Conservation (phyloP, 169 alveolate genomes). For the Eimeria mitis region DNA sequence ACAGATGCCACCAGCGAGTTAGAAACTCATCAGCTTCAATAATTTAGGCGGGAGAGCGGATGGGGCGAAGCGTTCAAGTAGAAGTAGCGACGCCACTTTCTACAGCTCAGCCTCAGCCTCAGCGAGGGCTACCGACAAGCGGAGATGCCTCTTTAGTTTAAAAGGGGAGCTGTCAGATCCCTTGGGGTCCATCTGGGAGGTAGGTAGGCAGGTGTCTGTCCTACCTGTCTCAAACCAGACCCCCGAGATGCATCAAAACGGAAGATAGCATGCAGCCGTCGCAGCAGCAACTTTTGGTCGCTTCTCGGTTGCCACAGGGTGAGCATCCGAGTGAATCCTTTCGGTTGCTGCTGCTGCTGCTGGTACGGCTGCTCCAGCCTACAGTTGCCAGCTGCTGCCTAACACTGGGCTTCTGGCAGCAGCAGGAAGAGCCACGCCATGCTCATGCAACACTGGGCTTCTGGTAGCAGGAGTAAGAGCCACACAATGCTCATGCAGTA, state of each 20-base stretch:
- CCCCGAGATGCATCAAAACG: not conserved
- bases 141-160: not conserved
- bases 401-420: not conserved
- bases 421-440: not conserved
- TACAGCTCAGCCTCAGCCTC: not conserved
- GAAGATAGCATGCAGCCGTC: not conserved
- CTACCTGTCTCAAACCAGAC: not conserved
- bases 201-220: not conserved
- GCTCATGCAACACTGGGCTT: too few species aligned
- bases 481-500: not conserved
- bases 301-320: not conserved
- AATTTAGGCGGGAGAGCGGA: not conserved
- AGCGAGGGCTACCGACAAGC: not conserved
- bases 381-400: not conserved
- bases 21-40: not conserved
- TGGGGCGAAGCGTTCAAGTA: not conserved
- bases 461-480: too few species aligned
- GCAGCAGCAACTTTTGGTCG: not conserved
- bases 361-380: not conserved
- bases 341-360: not conserved
- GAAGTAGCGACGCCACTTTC: not conserved
- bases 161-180: not conserved
- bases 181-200: not conserved
- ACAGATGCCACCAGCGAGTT: not conserved
- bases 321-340: not conserved